Conservation (phyloP, 306 rosid genomes). For the Erythrophleum fordii region DNA sequence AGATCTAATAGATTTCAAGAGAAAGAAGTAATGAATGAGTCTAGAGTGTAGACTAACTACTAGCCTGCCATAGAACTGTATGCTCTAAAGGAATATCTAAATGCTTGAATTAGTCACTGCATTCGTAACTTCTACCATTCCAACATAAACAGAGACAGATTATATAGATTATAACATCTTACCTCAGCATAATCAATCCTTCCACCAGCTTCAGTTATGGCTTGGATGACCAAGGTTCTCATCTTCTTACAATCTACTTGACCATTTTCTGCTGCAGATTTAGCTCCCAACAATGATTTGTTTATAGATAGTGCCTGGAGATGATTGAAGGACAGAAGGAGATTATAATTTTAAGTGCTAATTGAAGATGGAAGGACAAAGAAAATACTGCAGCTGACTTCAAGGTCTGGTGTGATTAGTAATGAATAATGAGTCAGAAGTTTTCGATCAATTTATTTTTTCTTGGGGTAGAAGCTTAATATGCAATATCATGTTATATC, state of each 20-base stretch:
- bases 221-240: constrained; percentile 51
- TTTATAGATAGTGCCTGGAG: constrained; percentile 78
- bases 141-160: constrained; percentile 2
- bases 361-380: constrained; percentile 14
- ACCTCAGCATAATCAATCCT: constrained; percentile 92
- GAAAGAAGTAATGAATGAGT: background rate
- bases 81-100: background rate
- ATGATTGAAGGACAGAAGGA: constrained; percentile 30
- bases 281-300: constrained; percentile 73
- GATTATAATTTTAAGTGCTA: background rate
- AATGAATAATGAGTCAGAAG: constrained; percentile 21
- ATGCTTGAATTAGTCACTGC: constrained; percentile 17
- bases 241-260: constrained; percentile 58
- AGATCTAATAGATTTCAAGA: background rate
- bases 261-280: constrained; percentile 68
- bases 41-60: background rate
- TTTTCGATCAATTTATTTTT: background rate
- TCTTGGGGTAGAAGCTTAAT: background rate
- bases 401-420: background rate
- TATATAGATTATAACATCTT: background rate
- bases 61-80: background rate
- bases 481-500: constrained; percentile 10
- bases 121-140: background rate
- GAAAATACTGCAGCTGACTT: constrained; percentile 10
- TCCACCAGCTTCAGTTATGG: constrained; percentile 77